phyloP scores from a whole-genome alignment of 1,284 basidiomycete species.

The Crepidotus sp. region DNA sequence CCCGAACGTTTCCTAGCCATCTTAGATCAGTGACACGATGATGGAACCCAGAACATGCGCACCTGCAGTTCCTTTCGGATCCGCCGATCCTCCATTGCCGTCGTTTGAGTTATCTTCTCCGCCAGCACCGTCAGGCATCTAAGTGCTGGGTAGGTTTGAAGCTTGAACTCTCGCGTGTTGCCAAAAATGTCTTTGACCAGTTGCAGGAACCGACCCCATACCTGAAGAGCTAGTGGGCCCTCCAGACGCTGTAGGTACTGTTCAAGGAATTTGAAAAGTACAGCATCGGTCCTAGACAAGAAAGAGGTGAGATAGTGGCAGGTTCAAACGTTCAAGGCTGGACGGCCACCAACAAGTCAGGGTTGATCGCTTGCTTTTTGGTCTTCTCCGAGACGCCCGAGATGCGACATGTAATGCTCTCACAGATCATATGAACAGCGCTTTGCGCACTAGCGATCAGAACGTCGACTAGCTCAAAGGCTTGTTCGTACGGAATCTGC shows the following conservation, averaged over 20 bases:
- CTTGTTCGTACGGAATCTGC: constrained; percentile 36
- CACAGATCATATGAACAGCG: constrained; percentile 85
- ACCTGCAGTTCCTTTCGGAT: constrained; percentile 88
- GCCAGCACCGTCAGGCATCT: constrained; percentile 74
- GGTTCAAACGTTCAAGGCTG: not conserved
- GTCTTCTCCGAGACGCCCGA: constrained; percentile 45
- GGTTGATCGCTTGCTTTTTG: constrained; percentile 51
- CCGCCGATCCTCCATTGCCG: constrained; percentile 82
- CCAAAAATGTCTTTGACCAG: constrained; percentile 74
- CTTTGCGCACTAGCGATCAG: constrained; percentile 82
- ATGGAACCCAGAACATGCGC: constrained; percentile 1
- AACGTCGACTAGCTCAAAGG: constrained; percentile 79
- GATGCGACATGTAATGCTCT: constrained; percentile 60
- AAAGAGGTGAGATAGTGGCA: constrained; percentile 7
- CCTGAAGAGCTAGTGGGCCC: constrained; percentile 83
- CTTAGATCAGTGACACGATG: not conserved
- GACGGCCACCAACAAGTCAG: constrained; percentile 48
- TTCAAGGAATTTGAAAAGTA: constrained; percentile 81
- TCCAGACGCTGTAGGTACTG: constrained; percentile 81
- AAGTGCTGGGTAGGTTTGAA: constrained; percentile 67
- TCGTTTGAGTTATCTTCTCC: constrained; percentile 81
- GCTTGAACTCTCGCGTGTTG: constrained; percentile 53
- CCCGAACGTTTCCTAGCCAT: constrained; percentile 64
- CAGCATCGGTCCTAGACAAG: constrained; percentile 49
- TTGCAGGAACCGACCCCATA: constrained; percentile 77